Conservation (phyloP, 352 stramenopile genomes). For the Globisporangium megalacanthum region DNA sequence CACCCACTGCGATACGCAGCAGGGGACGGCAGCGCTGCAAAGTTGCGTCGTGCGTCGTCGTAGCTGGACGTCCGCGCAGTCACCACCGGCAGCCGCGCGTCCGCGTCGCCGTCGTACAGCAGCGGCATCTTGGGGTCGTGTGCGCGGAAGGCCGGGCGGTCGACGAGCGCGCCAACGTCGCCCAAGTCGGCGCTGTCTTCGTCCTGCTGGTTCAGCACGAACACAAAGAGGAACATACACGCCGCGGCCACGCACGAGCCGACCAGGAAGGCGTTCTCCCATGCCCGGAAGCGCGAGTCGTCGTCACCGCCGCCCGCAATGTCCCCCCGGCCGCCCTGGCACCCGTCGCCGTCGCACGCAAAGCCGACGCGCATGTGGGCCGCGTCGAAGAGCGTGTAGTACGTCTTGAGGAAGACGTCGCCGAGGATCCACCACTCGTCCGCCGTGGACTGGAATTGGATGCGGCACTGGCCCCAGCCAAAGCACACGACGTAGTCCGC, state of each 20-base stretch:
- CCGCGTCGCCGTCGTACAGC: constrained; percentile 25
- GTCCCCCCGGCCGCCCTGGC: constrained; percentile 62
- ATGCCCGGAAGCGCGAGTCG: constrained; percentile 32
- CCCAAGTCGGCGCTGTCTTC: constrained; percentile 25
- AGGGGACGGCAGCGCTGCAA: constrained; percentile 36
- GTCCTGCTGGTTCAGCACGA: constrained; percentile 76
- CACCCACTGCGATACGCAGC: constrained; percentile 5
- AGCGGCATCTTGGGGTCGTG: constrained; percentile 66
- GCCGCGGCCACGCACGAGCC: constrained; percentile 66
- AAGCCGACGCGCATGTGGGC: constrained; percentile 86
- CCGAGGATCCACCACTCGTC: constrained; percentile 88
- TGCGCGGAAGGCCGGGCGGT: constrained; percentile 12
- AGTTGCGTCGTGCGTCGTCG: constrained; percentile 48
- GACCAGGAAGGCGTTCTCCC: constrained; percentile 64
- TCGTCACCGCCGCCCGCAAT: constrained; percentile 49
- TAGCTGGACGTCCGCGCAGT: constrained; percentile 37
- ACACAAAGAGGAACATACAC: constrained; percentile 77
- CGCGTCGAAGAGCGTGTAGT: constrained; percentile 91
- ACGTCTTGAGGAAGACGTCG: constrained; percentile 89
- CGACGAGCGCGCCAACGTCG: constrained; percentile 24
- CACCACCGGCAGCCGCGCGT: constrained; percentile 15
- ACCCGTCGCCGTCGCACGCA: constrained; percentile 76
- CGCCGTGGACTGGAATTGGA: constrained; percentile 72
- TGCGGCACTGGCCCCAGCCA: constrained; percentile 61
- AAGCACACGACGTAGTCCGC: constrained; percentile 78